Evolutionary conservation across 2,329 filamentous ascomycete species (phyloP), one percentile per base, ranked within the genome.

Genomic region (Lecanicillium sp.): DNA sequence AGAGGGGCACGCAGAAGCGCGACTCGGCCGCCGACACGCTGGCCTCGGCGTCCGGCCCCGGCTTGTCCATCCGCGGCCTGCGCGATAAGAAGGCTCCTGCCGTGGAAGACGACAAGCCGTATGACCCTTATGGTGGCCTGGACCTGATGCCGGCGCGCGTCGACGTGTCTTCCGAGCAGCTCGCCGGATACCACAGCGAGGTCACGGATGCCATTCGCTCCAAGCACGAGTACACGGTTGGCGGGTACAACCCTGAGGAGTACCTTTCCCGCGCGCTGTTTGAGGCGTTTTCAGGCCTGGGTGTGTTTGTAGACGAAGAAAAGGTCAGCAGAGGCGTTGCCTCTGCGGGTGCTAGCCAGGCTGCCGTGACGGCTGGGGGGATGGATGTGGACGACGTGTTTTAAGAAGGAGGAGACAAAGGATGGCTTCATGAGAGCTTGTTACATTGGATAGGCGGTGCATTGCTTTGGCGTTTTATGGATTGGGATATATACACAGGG

Each of bases 271-370:
- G 89, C 17, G 81, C 86, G 17, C 66, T 98, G 56, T 84, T 87
- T 44, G 89, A 96, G 56, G 88, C 90, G 0, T 97, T 96, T 62
- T 79, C 86, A 0, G 92, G 94, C 0, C 60, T 98, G 44, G 87
- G 85, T 1, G 85, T 94, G 30, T 94, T 94, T 50, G 69, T 98
- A 30, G 82, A 77, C 27, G 87, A 96, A 33, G 89, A 94, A 54
- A 76, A 75, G 60, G 50, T 55, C 3, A 62, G 67, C 32, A 57
- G 51, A 33, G 57, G 54, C 7, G 53, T 61, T 8, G 45, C 60
- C 5, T 56, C 56, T 0, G 50, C 55, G 4, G 61, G 48, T 1
- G 59, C 64, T 2, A 25, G 22, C 22, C 22, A 25, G 57, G 29
- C 14, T 17, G 8, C 13, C 14, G 30, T 18, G 6, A 25, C 52